These are phyloP conservation scores for Mallotus japonicus DNA, from an alignment of 441 rosid genomes.

Conservation along the genomic window DNA sequence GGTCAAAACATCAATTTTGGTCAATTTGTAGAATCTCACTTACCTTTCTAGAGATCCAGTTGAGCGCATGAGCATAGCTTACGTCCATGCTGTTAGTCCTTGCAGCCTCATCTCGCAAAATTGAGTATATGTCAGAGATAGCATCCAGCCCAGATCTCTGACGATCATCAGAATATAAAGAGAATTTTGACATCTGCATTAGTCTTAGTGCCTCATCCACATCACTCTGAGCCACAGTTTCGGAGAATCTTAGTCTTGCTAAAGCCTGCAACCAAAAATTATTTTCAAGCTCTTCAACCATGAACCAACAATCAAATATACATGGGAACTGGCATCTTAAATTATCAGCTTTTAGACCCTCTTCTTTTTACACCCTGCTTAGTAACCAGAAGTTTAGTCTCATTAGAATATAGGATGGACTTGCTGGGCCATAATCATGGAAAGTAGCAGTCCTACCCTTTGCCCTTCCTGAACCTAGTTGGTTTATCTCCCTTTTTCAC, in stretches of 20 bases:
- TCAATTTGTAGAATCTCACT: conserved; percentile 22
- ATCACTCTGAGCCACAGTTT: conserved; percentile 94
- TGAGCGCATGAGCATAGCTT: conserved; percentile 86
- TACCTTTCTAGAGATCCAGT: conserved; percentile 99
- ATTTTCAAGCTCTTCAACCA: conserved; percentile 12
- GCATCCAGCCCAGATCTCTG: conserved; percentile 94
- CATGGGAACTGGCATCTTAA: neutral
- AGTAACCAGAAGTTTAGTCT: neutral
- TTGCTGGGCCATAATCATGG: neutral
- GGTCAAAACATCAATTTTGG: neutral
- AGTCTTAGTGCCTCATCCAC: conserved; percentile 95
- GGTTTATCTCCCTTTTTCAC: conserved; percentile 5
- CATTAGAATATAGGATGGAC: neutral
- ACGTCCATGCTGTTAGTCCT: conserved; percentile 74
- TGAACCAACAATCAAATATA: neutral
- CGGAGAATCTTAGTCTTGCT: conserved; percentile 95
- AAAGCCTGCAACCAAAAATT: conserved; percentile 57
- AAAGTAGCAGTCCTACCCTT: neutral
- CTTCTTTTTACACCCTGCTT: neutral
- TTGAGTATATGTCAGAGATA: conserved; percentile 94
- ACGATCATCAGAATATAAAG: conserved; percentile 94
- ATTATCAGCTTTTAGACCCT: neutral
- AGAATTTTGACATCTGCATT: conserved; percentile 99
- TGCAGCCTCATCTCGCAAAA: conserved; percentile 97
- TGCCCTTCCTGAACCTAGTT: conserved; percentile 11